A percentile compares a stretch with the other conserved stretches of the same genome.
Evolutionary conservation across 306 rosid genomes (phyloP).

Genomic region (Ormosia emarginata): DNA sequence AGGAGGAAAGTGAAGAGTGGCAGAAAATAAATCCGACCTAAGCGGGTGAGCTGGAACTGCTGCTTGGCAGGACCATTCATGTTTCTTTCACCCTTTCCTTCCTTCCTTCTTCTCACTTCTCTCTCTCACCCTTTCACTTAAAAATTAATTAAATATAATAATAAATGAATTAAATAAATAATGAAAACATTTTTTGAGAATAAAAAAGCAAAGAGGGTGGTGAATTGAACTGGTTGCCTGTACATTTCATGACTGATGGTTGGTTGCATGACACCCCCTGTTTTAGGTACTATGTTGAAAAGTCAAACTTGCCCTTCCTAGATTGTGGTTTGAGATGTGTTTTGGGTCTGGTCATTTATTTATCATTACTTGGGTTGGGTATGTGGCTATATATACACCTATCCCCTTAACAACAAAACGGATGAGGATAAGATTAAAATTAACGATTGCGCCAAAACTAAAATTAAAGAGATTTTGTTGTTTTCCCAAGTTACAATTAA

Average conservation of each 20-base stretch:
- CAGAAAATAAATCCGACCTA: conserved; percentile 64
- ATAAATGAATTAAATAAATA: too few species aligned
- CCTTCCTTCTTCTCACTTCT: background rate
- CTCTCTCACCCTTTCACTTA: background rate
- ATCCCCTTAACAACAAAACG: background rate
- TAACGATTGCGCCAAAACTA: background rate
- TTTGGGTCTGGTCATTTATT: background rate
- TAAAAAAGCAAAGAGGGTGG: too few species aligned
- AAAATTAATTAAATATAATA: too few species aligned
- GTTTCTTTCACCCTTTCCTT: background rate
- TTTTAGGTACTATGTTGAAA: background rate
- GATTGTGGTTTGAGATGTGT: background rate
- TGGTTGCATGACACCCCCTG: background rate
- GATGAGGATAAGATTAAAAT: background rate
- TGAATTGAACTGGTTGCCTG: background rate
- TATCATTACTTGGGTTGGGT: background rate
- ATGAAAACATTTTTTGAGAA: too few species aligned
- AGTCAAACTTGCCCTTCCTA: conserved; percentile 21
- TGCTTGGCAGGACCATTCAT: conserved; percentile 28
- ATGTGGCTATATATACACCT: background rate
- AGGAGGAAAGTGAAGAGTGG: conserved; percentile 32
- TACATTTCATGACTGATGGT: background rate
- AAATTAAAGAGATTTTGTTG: background rate
- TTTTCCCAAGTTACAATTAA: background rate
- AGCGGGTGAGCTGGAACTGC: conserved; percentile 63